Base-by-base conservation (phyloP, 1,139 yeast genomes). In the Nakaseomyces nivariensis region DNA sequence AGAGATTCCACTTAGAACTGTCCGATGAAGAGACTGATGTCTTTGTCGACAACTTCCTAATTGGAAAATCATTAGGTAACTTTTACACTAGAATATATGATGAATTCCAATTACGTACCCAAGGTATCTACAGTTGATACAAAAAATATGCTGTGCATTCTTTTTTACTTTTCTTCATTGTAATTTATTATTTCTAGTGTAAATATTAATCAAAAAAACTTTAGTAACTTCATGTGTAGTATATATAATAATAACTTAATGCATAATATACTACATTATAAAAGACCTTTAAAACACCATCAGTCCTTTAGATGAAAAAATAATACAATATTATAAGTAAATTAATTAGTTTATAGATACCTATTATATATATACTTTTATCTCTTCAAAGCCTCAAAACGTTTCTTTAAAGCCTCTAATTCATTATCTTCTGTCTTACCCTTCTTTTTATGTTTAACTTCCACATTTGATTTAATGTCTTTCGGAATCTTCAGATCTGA, bases 91-190 rank as follows among this genome's bases (percentile, higher is more conserved):
- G 97, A 57, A 71, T 92, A 40, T 92, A 92, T 63, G 98, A 92
- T 65, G 97, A 90, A 66, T 92, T 85, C 70, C 98, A 92, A 69
- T 71, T 92, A 67, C 70, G 89, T 48, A 89, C 97, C 0, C 98
- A 92, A 67, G 98, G 98, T 42, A 92, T 90, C 29, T 89, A 87
- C 65, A 82, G 84, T 60, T 81, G 24, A 25, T 7, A n/a, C n/a
- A 33, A 33, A n/a, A 9, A 29, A 29, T 7, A 29, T 9, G 9
- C 6, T 7, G 31, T 6, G 31, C 6, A 29, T 29, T 29, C 9
- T 29, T 29, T 9, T 29, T 29, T 29, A 9, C 9, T 29, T 29
- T 29, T 29, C 9, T 9, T 29, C 31, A 6, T 29, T 29, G 9
- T 29, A 29, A 9, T 17, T 17, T 17, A 17, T 17, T 17, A 17